Conservation (phyloP, 495 filamentous ascomycete species). For the Aspergillus asperescens region DNA sequence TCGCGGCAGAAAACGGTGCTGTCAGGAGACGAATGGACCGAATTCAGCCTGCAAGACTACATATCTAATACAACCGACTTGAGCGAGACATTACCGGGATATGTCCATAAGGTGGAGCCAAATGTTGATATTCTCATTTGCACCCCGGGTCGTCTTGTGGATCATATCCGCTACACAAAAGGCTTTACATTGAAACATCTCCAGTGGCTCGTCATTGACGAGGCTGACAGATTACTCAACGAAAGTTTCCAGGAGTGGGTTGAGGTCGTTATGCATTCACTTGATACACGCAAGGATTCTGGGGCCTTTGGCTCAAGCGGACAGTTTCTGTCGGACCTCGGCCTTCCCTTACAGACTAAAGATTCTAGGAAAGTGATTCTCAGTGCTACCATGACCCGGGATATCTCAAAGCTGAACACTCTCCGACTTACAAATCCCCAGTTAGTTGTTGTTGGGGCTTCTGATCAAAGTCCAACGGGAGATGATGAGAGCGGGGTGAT, state of each 20-base stretch:
- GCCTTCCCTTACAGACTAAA: constrained; percentile 32
- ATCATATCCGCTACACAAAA: constrained; percentile 77
- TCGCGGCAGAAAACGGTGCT: constrained; percentile 34
- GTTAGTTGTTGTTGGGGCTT: constrained; percentile 61
- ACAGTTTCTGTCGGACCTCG: constrained; percentile 33
- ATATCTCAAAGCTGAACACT: constrained; percentile 71
- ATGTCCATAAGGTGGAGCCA: constrained; percentile 57
- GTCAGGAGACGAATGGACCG: constrained; percentile 42
- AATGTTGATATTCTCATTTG: constrained; percentile 86
- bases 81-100: constrained; percentile 47
- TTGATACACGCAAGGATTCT: constrained; percentile 48
- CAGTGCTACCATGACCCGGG: constrained; percentile 90
- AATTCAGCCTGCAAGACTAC: constrained; percentile 44
- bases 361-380: constrained; percentile 69
- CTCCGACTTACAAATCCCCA: constrained; percentile 69
- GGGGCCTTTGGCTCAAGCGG: constrained; percentile 47
- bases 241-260: constrained; percentile 94
- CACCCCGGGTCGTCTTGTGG: constrained; percentile 87
- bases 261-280: constrained; percentile 58
- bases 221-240: constrained; percentile 86
- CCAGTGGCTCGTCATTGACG: constrained; percentile 86
- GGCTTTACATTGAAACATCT: constrained; percentile 72
- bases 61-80: constrained; percentile 36
- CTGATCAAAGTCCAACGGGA: constrained; percentile 38
- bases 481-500: constrained; percentile 26